Conservation (phyloP, 2,329 filamentous ascomycete species). For the Xylaria multiplex region DNA sequence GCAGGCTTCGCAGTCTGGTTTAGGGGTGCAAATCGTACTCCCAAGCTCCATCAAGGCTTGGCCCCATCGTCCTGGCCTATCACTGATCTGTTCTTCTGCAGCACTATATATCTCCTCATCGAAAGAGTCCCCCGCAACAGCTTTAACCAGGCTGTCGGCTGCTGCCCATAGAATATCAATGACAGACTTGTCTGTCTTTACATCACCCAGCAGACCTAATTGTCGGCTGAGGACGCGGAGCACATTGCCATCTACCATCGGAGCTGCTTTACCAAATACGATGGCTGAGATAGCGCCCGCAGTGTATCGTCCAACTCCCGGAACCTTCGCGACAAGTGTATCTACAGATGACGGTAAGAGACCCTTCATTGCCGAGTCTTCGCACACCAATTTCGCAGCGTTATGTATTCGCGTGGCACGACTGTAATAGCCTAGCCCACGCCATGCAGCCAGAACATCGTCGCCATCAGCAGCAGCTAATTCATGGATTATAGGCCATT, state of each 20-base stretch:
- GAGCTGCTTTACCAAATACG: constrained; percentile 66
- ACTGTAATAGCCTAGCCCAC: constrained; percentile 71
- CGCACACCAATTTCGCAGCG: constrained; percentile 63
- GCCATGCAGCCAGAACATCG: constrained; percentile 68
- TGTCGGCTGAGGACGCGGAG: constrained; percentile 69
- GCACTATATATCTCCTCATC: constrained; percentile 32
- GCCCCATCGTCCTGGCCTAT: constrained; percentile 69
- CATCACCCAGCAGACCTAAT: constrained; percentile 65
- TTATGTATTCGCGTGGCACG: constrained; percentile 69
- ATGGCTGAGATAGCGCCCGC: constrained; percentile 71
- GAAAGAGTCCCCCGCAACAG: constrained; percentile 56
- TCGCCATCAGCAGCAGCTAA: constrained; percentile 64
- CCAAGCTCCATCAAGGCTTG: constrained; percentile 74
- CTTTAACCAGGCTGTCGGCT: constrained; percentile 64
- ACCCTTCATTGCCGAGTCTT: constrained; percentile 55
- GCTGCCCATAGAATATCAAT: constrained; percentile 68
- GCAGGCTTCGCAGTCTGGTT: constrained; percentile 64
- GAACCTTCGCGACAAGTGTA: constrained; percentile 61
- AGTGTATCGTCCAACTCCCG: constrained; percentile 71
- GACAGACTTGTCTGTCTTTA: constrained; percentile 64
- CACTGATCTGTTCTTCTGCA: constrained; percentile 49
- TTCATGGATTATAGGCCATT: constrained; percentile 68
- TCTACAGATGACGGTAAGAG: constrained; percentile 60
- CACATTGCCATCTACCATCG: constrained; percentile 73
- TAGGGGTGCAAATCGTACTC: constrained; percentile 69